Evolutionary conservation across 495 filamentous ascomycete species (phyloP).

Genomic region (Penicillium flavigenum): DNA sequence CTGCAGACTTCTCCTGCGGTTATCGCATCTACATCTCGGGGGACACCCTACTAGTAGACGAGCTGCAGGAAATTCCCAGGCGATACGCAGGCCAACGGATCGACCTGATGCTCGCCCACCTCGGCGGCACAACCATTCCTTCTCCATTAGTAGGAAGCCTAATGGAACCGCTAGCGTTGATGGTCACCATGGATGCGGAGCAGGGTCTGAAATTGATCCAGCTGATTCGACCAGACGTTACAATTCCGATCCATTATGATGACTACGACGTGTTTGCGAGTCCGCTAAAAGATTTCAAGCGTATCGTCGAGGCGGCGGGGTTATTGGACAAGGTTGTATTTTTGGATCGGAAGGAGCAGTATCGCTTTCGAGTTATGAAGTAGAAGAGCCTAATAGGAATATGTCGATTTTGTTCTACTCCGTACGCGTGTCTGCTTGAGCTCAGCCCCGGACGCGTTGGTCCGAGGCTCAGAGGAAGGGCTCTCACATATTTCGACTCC

Average conservation of each 20-base stretch:
- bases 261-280: slow-evolving; percentile 65
- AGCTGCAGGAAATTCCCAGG: slow-evolving; percentile 59
- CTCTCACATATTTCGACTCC: background rate
- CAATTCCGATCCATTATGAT: slow-evolving; percentile 69
- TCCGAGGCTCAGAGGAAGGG: background rate
- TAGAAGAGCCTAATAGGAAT: background rate
- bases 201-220: slow-evolving; percentile 61
- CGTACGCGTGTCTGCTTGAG: background rate
- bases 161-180: slow-evolving; percentile 49
- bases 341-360: slow-evolving; percentile 61
- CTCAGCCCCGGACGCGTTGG: background rate
- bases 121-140: slow-evolving; percentile 66
- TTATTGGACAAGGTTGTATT: slow-evolving; percentile 56
- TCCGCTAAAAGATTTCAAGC: slow-evolving; percentile 59
- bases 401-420: background rate
- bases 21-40: slow-evolving; percentile 73
- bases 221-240: slow-evolving; percentile 61
- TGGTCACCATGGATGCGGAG: slow-evolving; percentile 72
- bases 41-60: slow-evolving; percentile 66
- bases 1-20: slow-evolving; percentile 42
- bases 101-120: slow-evolving; percentile 67
- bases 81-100: slow-evolving; percentile 50
- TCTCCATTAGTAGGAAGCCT: slow-evolving; percentile 39
- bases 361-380: slow-evolving; percentile 49
- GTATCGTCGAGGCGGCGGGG: slow-evolving; percentile 52